Evolutionary conservation across 2,329 filamentous ascomycete genomes (phyloP).

Genomic region (Bertia moriformis): DNA sequence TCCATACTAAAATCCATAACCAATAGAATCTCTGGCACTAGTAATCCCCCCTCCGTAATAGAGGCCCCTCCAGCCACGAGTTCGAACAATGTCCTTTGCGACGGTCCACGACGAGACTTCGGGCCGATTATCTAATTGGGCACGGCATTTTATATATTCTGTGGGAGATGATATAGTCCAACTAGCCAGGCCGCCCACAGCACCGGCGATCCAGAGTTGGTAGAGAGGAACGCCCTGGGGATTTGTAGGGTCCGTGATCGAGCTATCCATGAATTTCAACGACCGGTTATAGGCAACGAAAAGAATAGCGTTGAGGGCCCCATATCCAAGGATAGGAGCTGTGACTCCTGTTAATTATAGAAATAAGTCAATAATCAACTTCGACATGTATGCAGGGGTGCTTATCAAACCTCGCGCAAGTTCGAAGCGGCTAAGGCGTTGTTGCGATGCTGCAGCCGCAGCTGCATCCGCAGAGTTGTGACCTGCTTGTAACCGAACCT

Average conservation of each 20-base stretch:
- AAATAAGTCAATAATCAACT: no score
- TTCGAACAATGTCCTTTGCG: slow-evolving; percentile 41
- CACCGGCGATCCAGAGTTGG: slow-evolving; percentile 67
- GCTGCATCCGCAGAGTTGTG: slow-evolving; percentile 8
- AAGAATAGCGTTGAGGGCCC: slow-evolving; percentile 76
- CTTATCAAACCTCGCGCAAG: neutral
- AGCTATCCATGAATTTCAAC: neutral
- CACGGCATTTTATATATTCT: slow-evolving; percentile 78
- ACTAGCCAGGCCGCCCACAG: slow-evolving; percentile 67
- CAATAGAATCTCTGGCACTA: slow-evolving; percentile 68
- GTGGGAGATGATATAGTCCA: slow-evolving; percentile 80
- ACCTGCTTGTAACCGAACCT: slow-evolving; percentile 66
- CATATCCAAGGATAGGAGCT: slow-evolving; percentile 77
- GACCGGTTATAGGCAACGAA: slow-evolving; percentile 84
- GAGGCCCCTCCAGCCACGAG: slow-evolving; percentile 51
- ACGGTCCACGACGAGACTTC: slow-evolving; percentile 47
- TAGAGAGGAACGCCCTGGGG: slow-evolving; percentile 25
- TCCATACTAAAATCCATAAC: slow-evolving; percentile 76
- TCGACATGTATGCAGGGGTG: no score
- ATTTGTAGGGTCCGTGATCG: slow-evolving; percentile 39
- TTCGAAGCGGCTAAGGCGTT: no score
- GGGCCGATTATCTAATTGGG: slow-evolving; percentile 43
- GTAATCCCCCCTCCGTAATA: slow-evolving; percentile 75
- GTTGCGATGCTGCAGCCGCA: slow-evolving; percentile 6
- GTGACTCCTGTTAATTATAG: slow-evolving; percentile 57